These are phyloP conservation scores for Camellia oleifera DNA, from an alignment of 179 eudicot species.

Conservation along the genomic window DNA sequence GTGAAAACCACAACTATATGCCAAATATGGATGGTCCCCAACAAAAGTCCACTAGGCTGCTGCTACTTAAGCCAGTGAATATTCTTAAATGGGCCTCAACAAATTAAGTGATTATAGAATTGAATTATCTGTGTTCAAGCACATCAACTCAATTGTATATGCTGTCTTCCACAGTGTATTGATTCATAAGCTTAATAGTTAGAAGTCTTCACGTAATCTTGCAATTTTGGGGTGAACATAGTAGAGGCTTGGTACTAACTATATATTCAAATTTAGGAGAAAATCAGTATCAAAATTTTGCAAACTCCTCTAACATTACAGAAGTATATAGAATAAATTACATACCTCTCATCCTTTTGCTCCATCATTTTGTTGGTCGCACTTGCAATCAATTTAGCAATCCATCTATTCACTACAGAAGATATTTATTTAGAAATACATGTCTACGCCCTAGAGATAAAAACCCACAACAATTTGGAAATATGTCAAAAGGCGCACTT, in stretches of 20 bases:
- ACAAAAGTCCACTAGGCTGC: background rate
- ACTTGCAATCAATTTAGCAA: slow-evolving; percentile 71
- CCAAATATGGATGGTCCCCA: background rate
- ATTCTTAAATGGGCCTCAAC: background rate
- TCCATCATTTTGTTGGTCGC: slow-evolving; percentile 95
- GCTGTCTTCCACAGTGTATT: background rate
- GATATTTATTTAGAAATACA: background rate
- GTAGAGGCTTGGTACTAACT: background rate
- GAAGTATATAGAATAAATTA: slow-evolving; percentile 4
- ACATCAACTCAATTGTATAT: background rate
- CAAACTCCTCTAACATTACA: slow-evolving; percentile 13
- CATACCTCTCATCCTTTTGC: slow-evolving; percentile 93
- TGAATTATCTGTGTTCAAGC: background rate
- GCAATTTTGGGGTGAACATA: background rate
- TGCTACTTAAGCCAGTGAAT: background rate
- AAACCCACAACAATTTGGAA: background rate
- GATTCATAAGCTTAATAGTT: background rate
- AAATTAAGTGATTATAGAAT: background rate
- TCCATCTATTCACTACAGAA: slow-evolving; percentile 89
- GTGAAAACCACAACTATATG: slow-evolving; percentile 1
- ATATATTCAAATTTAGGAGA: background rate
- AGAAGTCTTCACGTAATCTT: background rate
- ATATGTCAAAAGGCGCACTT: background rate
- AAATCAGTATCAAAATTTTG: background rate
- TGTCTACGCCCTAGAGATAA: background rate